Evolutionary conservation across 208 protist species (phyloP).

Genomic region (Wallacemonas rigidus): DNA sequence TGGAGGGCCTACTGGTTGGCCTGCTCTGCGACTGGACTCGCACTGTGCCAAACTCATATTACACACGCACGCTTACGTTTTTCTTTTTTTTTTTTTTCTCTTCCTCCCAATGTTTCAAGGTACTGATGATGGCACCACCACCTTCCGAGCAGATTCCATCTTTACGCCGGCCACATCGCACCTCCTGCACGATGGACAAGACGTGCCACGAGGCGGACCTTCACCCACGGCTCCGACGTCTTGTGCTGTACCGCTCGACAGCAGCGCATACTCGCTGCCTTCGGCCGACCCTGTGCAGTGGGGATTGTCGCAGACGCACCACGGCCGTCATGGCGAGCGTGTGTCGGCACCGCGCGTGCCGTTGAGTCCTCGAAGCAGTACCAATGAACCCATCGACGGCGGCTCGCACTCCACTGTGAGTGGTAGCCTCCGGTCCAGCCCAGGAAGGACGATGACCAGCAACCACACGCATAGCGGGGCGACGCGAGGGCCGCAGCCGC

Average conservation of each 20-base stretch:
- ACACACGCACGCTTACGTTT: too few relatives aligned
- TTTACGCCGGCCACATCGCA: background rate
- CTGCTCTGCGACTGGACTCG: too few relatives aligned
- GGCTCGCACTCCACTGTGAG: background rate
- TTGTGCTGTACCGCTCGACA: background rate
- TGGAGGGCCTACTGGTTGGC: too few relatives aligned
- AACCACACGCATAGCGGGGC: too few relatives aligned
- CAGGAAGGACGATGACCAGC: too few relatives aligned
- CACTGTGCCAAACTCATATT: too few relatives aligned
- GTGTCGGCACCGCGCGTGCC: too few relatives aligned
- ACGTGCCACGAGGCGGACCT: too few relatives aligned
- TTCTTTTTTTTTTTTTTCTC: too few relatives aligned
- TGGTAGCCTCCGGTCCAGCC: too few relatives aligned
- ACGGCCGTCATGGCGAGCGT: too few relatives aligned
- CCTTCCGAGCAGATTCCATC: background rate
- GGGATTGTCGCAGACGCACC: too few relatives aligned
- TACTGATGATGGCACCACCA: background rate
- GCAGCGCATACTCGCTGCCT: conserved; percentile 4
- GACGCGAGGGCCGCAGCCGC: background rate
- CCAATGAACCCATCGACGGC: background rate
- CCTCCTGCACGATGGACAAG: background rate
- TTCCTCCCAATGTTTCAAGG: background rate
- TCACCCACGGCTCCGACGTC: background rate
- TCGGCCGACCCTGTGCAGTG: background rate
- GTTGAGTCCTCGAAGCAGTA: background rate